phyloP scores from a whole-genome alignment of 1,139 yeast species.

The Zygosaccharomyces pseudobailii region DNA sequence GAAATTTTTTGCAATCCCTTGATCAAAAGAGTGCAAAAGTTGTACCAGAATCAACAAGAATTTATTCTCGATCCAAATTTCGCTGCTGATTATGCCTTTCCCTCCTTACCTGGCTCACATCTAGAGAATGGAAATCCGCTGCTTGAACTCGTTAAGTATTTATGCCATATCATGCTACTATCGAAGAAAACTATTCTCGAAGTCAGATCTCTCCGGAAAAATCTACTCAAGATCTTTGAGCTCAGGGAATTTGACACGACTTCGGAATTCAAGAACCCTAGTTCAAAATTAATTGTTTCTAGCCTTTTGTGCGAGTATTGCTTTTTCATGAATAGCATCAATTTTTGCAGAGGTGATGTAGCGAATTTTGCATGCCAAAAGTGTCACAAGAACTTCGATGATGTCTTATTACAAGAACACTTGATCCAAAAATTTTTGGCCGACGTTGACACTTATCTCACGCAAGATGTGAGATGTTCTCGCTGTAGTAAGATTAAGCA shows the following conservation, averaged over 20 bases:
- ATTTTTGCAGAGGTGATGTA: conserved; percentile 65
- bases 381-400: conserved; percentile 63
- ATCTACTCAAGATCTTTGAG: conserved; percentile 65
- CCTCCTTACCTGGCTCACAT: conserved; percentile 67
- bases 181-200: conserved; percentile 65
- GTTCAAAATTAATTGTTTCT: conserved; percentile 60
- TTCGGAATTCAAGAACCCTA: conserved; percentile 72
- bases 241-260: conserved; percentile 79
- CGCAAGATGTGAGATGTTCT: conserved; percentile 76
- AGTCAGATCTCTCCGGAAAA: conserved; percentile 69
- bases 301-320: conserved; percentile 79
- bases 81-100: conserved; percentile 63
- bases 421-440: conserved; percentile 61
- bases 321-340: conserved; percentile 67
- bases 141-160: conserved; percentile 68
- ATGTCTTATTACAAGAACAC: conserved; percentile 71
- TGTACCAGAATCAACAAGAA: conserved; percentile 66
- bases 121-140: conserved; percentile 61
- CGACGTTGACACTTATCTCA: conserved; percentile 54
- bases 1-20: conserved; percentile 56
- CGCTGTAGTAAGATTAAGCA: conserved; percentile 69
- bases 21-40: conserved; percentile 57
- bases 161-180: conserved; percentile 69
- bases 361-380: conserved; percentile 61
- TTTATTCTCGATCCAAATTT: conserved; percentile 64